Percentiles rank a stretch among this genome's conserved stretches.
Conservation (phyloP, 2,329 filamentous ascomycete genomes). For the Aspergillus sergii region DNA sequence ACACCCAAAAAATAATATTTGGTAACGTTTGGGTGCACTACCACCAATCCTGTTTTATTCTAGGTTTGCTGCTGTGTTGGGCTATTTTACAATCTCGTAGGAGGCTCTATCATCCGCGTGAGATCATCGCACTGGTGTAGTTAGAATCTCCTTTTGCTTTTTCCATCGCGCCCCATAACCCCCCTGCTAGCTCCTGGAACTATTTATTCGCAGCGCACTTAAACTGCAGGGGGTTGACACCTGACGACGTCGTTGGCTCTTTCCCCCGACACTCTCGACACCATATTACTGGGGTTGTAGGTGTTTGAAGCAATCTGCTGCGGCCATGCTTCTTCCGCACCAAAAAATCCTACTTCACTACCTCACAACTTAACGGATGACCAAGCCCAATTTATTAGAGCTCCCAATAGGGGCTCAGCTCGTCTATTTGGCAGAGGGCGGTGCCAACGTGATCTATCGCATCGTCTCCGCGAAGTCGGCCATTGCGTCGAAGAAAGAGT, state of each 20-base stretch:
- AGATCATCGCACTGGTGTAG: conserved; percentile 17
- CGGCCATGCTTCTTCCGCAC: conserved; percentile 21
- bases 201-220: conserved; percentile 15
- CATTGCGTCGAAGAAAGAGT: conserved; percentile 30
- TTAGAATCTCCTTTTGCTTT: conserved; percentile 11
- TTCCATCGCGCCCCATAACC: not conserved
- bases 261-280: conserved; percentile 1
- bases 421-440: conserved; percentile 65
- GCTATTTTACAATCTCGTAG: conserved; percentile 12
- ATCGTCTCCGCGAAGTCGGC: conserved; percentile 46
- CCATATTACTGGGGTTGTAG: conserved; percentile 12
- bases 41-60: conserved; percentile 7
- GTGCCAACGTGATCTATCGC: conserved; percentile 75
- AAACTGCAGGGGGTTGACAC: not conserved
- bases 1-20: not conserved
- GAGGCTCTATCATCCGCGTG: conserved; percentile 14
- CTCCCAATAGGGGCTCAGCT: conserved; percentile 39
- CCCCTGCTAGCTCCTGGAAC: conserved; percentile 11
- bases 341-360: conserved; percentile 11
- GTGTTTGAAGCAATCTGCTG: conserved; percentile 8
- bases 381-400: conserved; percentile 35
- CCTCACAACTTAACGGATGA: conserved; percentile 31
- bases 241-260: not conserved
- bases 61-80: conserved; percentile 9
- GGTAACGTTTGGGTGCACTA: not conserved